Percentiles rank a stretch among this genome's conserved stretches.
Conservation (phyloP, 176 grass and related monocot species). For the Puccinellia tenuiflora region DNA sequence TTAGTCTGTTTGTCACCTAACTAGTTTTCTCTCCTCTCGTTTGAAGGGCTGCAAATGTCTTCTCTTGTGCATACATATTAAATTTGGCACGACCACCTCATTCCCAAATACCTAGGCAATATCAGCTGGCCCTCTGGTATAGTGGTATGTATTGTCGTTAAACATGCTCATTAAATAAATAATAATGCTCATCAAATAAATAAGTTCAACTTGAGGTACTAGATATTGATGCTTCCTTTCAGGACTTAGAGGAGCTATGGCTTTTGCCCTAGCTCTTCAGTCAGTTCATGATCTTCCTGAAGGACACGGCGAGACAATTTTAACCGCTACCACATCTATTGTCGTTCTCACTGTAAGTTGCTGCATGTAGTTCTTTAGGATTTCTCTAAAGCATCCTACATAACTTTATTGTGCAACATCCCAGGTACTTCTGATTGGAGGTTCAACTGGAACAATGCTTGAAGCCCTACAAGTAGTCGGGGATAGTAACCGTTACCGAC, state of each 20-base stretch:
- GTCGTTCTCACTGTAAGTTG: constrained; percentile 72
- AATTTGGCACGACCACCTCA: constrained; percentile 66
- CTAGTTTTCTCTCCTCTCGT: constrained; percentile 5
- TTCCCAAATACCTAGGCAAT: constrained; percentile 62
- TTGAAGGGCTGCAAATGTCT: constrained; percentile 91
- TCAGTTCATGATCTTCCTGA: constrained; percentile 91
- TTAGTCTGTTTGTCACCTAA: background rate
- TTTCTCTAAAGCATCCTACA: background rate
- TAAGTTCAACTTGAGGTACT: background rate
- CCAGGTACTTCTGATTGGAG: constrained; percentile 82
- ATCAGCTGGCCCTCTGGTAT: constrained; percentile 91
- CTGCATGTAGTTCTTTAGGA: background rate
- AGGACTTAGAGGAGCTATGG: constrained; percentile 94
- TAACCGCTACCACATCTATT: constrained; percentile 83
- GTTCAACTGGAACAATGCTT: constrained; percentile 87
- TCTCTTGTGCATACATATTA: constrained; percentile 72
- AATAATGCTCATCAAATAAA: background rate
- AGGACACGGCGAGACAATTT: constrained; percentile 80
- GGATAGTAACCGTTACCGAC: constrained; percentile 35
- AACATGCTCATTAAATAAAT: background rate
- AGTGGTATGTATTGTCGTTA: constrained; percentile 52
- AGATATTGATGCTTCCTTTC: background rate
- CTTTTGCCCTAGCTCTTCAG: constrained; percentile 93
- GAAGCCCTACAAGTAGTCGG: constrained; percentile 82
- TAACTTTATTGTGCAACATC: constrained; percentile 6